Evolutionary conservation across 768 basidiomycete species (phyloP).

Genomic region (Scleroderma bovista): DNA sequence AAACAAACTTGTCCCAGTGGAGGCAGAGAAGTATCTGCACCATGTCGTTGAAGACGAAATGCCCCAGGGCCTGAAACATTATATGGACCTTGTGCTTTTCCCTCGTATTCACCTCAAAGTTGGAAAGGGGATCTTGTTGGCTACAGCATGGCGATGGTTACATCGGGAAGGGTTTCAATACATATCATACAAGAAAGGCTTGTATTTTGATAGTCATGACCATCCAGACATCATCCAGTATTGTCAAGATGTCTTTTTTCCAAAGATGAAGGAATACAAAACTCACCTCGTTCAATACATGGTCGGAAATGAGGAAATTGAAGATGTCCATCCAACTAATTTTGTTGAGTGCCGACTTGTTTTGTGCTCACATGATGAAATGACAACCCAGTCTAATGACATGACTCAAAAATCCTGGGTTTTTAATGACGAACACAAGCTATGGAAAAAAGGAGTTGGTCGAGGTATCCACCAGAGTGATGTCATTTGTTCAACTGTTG

Average conservation of each 20-base stretch:
- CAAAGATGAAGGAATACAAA: conserved; percentile 19
- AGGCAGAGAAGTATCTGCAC: conserved; percentile 21
- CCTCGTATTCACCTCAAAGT: conserved; percentile 6
- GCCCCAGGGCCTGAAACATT: not conserved
- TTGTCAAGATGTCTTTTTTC: conserved; percentile 8
- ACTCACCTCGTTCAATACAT: not conserved
- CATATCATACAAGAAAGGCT: conserved; percentile 1
- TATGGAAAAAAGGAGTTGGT: conserved; percentile 35
- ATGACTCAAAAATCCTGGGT: conserved; percentile 31
- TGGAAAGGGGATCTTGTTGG: not conserved
- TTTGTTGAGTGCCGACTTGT: conserved; percentile 18
- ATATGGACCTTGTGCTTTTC: not conserved
- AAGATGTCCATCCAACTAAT: conserved; percentile 1
- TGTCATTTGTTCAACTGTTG: conserved; percentile 23
- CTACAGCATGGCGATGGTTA: not conserved
- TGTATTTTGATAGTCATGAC: conserved; percentile 20
- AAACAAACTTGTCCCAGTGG: not conserved
- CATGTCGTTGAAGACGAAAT: not conserved
- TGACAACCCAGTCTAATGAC: conserved; percentile 38
- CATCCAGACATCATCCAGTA: conserved; percentile 12
- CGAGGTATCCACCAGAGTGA: conserved; percentile 33
- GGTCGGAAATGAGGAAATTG: conserved; percentile 5
- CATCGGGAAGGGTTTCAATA: conserved; percentile 1
- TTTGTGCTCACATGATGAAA: conserved; percentile 32
- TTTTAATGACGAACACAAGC: conserved; percentile 24